phyloP scores from a whole-genome alignment of 1,284 basidiomycete genomes.

The Ustilago trichophora region DNA sequence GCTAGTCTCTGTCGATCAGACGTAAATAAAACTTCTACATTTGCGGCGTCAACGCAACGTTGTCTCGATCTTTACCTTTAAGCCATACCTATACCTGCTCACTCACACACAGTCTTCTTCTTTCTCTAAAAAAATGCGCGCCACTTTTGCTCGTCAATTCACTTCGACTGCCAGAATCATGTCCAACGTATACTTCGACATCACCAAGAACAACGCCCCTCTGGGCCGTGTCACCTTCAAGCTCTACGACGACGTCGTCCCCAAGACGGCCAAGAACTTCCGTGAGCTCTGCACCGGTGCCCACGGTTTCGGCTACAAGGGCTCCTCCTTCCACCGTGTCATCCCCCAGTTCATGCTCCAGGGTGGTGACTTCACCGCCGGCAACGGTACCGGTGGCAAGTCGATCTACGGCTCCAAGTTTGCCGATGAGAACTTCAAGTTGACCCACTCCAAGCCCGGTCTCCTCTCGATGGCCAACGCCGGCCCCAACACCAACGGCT shows the following conservation, averaged over 20 bases:
- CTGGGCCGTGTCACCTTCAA: conserved; percentile 62
- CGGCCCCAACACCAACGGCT: conserved; percentile 69
- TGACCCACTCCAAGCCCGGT: conserved; percentile 60
- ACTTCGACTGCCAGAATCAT: conserved; percentile 59
- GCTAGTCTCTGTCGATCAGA: no score
- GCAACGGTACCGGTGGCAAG: conserved; percentile 65
- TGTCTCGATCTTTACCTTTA: neutral
- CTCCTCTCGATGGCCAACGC: conserved; percentile 61
- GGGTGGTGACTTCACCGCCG: conserved; percentile 66
- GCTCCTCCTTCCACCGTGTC: conserved; percentile 73
- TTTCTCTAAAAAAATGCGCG: conserved; percentile 27
- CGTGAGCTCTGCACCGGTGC: conserved; percentile 67
- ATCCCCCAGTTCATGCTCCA: conserved; percentile 75
- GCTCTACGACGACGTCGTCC: conserved; percentile 62
- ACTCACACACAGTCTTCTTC: conserved; percentile 46
- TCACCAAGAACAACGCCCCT: conserved; percentile 70
- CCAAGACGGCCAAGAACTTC: conserved; percentile 65
- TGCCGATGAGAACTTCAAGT: conserved; percentile 61
- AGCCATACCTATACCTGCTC: conserved; percentile 25
- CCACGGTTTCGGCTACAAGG: conserved; percentile 79
- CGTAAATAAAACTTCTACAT: no score
- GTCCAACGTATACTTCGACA: conserved; percentile 75
- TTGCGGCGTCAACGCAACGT: no score
- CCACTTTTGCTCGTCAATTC: conserved; percentile 58
- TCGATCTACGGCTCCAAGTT: conserved; percentile 65